phyloP scores from a whole-genome alignment of 2,329 filamentous ascomycete species.

The Endocalyx cinctus region DNA sequence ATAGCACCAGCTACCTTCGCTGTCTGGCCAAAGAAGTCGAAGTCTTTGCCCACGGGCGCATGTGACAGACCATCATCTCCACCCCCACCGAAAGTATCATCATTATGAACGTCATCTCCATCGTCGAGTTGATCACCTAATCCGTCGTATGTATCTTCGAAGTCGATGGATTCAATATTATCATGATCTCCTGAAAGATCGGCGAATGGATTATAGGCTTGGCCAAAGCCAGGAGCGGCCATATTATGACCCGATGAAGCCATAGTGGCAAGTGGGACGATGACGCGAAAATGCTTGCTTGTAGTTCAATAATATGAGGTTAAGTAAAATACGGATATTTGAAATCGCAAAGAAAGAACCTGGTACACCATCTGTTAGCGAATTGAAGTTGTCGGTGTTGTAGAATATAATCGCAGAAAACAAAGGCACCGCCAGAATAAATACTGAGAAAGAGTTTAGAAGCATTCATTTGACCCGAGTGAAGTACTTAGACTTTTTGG shows the following conservation, averaged over 20 bases:
- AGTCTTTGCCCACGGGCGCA: constrained; percentile 75
- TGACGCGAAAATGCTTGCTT: too few species aligned
- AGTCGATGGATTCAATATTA: constrained; percentile 57
- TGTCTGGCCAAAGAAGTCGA: constrained; percentile 94
- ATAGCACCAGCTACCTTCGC: constrained; percentile 82
- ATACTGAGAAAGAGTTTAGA: too few species aligned
- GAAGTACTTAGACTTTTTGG: too few species aligned
- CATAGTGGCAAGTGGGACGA: too few species aligned
- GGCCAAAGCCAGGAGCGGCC: constrained; percentile 74
- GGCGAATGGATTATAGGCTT: constrained; percentile 81
- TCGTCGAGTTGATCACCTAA: constrained; percentile 88
- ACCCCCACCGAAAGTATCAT: constrained; percentile 78
- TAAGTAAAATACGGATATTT: too few species aligned
- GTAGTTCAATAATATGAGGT: too few species aligned
- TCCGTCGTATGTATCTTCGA: constrained; percentile 96
- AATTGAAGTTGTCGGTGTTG: too few species aligned
- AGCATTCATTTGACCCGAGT: too few species aligned
- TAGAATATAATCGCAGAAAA: too few species aligned
- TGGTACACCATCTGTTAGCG: too few species aligned
- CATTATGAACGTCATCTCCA: constrained; percentile 89
- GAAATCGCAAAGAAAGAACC: too few species aligned
- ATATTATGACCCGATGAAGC: constrained; percentile 55
- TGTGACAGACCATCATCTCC: constrained; percentile 38
- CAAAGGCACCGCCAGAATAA: not conserved
- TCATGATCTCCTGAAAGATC: constrained; percentile 66